Evolutionary conservation across 1,284 basidiomycete species (phyloP).

Genomic region (Boletus subluridellus): DNA sequence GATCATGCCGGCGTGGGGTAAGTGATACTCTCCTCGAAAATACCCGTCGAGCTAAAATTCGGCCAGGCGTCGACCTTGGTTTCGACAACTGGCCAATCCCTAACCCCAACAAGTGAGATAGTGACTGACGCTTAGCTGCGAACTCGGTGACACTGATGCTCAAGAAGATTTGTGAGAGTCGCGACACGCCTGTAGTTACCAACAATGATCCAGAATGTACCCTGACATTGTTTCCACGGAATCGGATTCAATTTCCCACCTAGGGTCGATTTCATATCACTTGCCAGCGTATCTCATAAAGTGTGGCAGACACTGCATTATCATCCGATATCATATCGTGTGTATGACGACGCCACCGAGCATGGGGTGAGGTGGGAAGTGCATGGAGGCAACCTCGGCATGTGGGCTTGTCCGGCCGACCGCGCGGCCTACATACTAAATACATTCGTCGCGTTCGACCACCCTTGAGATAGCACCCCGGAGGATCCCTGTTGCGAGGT

Average conservation of each 20-base stretch:
- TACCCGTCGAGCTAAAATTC: slow-evolving; percentile 5
- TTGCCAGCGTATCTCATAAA: neutral
- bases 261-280: neutral
- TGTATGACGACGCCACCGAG: neutral
- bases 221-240: slow-evolving; percentile 1
- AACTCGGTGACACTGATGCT: neutral
- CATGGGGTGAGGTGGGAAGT: neutral
- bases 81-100: slow-evolving; percentile 61
- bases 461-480: slow-evolving; percentile 2
- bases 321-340: neutral
- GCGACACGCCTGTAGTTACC: neutral
- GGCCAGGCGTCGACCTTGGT: slow-evolving; percentile 59
- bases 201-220: neutral
- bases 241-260: neutral
- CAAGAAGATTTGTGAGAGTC: neutral
- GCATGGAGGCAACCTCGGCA: neutral
- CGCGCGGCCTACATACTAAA: neutral
- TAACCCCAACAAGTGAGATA: slow-evolving; percentile 7
- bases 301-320: neutral
- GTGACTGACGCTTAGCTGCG: neutral
- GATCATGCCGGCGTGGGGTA: slow-evolving; percentile 68
- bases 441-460: neutral
- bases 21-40: slow-evolving; percentile 24
- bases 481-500: slow-evolving; percentile 1
- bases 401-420: neutral